Base-by-base conservation (phyloP, 495 filamentous ascomycete genomes). In the Penicillium robsamsonii region DNA sequence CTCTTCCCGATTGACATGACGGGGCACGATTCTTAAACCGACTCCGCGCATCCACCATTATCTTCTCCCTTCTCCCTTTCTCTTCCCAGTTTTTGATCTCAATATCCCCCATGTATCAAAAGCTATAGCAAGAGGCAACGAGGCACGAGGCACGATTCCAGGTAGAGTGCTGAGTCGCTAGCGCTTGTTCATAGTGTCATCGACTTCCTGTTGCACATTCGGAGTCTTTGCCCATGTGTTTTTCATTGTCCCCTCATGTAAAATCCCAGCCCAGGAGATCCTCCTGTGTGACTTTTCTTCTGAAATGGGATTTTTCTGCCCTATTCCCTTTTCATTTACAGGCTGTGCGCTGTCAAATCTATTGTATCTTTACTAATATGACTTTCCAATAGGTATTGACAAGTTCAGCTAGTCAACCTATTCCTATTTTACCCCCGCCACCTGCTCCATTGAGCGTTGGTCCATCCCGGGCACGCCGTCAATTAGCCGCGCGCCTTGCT, bases 401-500 rank as follows among this genome's bases (percentile, higher is more conserved):
- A 41, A 70, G 65, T 41, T 70, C 75, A 37, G 66, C 67, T 10
- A 78, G 74, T 56, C 72, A 77, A 45, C 75, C 74, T 25, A 76
- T 78, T 52, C 76, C 75, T 1, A 77, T 79, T 43, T 53, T 79
- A 15, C 72, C 76, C 33, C 75, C 76, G 11, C 76, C 76, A 40
- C 76, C 76, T 29, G 74, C 77, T 55, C 74, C 77, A n/a, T 50
- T 76, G 55, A 91, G 92, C 63, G 82, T 91, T 22, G 87, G 88
- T 10, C 92, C 92, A 3, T 92, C 90, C 3, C 83, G 92, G n/a
- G 92, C 92, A 18, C 84, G 92, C 17, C 81, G 90, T 18, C 92
- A 95, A 70, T 79, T 96, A 17, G 91, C 90, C 29, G 88, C 86
- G 29, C 84, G 90, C 20, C 83, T 96, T 1, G 91, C 91, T 13